Conservation (phyloP, 106 monocot species). For the Dendrobium catenatum region DNA sequence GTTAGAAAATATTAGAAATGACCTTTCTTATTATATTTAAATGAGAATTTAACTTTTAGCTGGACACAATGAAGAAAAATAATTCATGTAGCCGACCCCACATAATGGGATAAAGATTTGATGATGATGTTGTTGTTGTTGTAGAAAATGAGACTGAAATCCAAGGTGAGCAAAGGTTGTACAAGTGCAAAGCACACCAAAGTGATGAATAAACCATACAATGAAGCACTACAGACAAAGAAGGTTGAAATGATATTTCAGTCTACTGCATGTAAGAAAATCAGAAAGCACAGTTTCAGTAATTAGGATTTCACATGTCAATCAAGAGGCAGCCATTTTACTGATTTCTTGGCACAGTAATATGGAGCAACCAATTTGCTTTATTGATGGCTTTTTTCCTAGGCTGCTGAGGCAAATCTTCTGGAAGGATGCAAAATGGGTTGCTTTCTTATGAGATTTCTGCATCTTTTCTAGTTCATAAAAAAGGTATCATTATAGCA, state of each 20-base stretch:
- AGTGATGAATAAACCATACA: background rate
- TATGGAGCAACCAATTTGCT: background rate
- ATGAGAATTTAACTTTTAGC: too few species aligned
- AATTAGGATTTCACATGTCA: background rate
- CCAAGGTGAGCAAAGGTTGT: background rate
- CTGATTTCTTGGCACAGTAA: background rate
- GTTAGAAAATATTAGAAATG: too few species aligned
- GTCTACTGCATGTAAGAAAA: background rate
- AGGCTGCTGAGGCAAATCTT: background rate
- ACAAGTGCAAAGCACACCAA: background rate
- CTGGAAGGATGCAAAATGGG: background rate
- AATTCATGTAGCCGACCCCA: too few species aligned
- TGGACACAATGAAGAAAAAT: too few species aligned
- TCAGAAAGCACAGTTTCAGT: background rate
- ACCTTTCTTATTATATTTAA: too few species aligned
- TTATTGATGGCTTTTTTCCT: background rate
- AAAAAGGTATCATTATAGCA: background rate
- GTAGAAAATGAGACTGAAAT: background rate
- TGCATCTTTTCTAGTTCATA: background rate
- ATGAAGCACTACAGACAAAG: background rate
- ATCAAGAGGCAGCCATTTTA: background rate
- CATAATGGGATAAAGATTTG: too few species aligned
- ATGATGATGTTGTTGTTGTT: too few species aligned
- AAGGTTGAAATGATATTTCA: background rate
- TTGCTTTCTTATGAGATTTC: background rate